Evolutionary conservation across 306 rosid species (phyloP).

Genomic region (Trichosanthes truncata): DNA sequence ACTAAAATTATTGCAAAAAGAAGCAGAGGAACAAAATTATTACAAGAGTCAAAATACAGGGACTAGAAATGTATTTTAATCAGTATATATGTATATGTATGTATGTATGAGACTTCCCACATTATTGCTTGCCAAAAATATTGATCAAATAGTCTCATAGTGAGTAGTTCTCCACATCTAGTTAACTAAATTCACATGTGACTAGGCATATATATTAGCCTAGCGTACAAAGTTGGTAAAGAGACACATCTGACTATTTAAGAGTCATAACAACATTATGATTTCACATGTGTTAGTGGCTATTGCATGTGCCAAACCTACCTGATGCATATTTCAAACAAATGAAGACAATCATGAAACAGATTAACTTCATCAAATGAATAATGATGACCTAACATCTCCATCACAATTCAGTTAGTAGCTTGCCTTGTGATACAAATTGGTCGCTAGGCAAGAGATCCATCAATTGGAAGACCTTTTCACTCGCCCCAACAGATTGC

Average conservation of each 20-base stretch:
- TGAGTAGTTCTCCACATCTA: not conserved
- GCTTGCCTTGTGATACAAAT: constrained; percentile 63
- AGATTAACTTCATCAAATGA: not conserved
- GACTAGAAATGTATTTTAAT: no score
- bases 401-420: constrained; percentile 12
- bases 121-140: not conserved
- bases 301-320: not conserved
- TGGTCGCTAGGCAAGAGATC: constrained; percentile 83
- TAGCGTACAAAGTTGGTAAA: not conserved
- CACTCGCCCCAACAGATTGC: constrained; percentile 98
- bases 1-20: not conserved
- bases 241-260: not conserved
- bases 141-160: not conserved
- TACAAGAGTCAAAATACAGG: not conserved
- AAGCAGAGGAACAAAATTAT: not conserved
- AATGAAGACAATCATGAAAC: not conserved
- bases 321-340: not conserved
- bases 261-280: not conserved
- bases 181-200: not conserved
- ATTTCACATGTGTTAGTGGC: not conserved
- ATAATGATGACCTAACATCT: not conserved
- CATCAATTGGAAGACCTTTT: constrained; percentile 90
- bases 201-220: not conserved
- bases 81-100: no score
- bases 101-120: not conserved